A percentile compares a stretch with the other conserved stretches of the same genome.
Evolutionary conservation across 2,329 filamentous ascomycete species (phyloP).

Genomic region (Talaromyces funiculosus): DNA sequence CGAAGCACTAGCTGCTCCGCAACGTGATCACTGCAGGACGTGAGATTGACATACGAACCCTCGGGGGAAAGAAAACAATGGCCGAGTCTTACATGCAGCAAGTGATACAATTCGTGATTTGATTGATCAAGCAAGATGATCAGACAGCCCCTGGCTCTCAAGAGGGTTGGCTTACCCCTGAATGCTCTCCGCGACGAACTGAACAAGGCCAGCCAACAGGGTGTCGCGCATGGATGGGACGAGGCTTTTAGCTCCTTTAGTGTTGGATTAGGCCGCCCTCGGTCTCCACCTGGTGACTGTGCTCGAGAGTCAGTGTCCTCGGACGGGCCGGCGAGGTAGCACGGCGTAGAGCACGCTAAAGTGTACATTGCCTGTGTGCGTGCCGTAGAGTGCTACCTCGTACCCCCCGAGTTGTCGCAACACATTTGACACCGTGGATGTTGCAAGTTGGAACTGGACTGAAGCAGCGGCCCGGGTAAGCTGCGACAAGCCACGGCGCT

Average conservation of each 20-base stretch:
- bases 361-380: not conserved
- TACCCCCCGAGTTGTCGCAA: not conserved
- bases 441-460: not conserved
- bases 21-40: not conserved
- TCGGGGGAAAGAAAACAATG: not conserved
- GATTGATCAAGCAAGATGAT: constrained; percentile 1
- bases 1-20: not conserved
- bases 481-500: not conserved
- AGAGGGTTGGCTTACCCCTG: constrained; percentile 8
- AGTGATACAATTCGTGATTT: not conserved
- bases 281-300: constrained; percentile 4
- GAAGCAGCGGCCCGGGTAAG: not conserved
- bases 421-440: not conserved
- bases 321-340: not conserved
- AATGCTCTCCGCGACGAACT: constrained; percentile 8
- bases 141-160: constrained; percentile 7
- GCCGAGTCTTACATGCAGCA: not conserved
- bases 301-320: not conserved
- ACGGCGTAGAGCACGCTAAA: too few relatives aligned
- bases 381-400: not conserved
- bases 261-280: not conserved
- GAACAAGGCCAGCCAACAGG: constrained; percentile 1
- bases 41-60: not conserved
- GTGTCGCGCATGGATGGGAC: constrained; percentile 8
- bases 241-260: not conserved